Evolutionary conservation across 2,329 filamentous ascomycete species (phyloP).

Genomic region (Parasarocladium wereldwijsianum): DNA sequence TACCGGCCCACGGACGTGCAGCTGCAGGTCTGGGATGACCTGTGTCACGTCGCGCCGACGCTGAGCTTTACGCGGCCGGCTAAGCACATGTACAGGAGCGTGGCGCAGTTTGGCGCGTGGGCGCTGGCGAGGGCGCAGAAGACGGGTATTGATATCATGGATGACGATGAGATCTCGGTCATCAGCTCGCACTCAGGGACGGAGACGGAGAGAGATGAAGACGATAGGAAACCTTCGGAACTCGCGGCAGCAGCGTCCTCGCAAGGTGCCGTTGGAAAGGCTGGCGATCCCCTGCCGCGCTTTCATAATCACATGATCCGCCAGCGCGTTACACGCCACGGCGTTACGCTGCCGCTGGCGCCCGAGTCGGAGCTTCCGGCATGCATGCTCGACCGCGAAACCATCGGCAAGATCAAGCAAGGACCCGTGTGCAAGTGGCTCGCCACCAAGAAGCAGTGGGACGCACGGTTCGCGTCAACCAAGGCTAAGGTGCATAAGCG

Average conservation of each 20-base stretch:
- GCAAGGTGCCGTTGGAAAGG: constrained; percentile 52
- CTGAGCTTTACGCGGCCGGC: constrained; percentile 93
- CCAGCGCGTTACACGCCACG: constrained; percentile 69
- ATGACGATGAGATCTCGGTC: constrained; percentile 63
- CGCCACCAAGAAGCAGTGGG: constrained; percentile 55
- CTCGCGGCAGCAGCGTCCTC: no score
- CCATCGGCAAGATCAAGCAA: constrained; percentile 68
- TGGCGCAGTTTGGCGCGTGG: constrained; percentile 91
- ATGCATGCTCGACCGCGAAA: constrained; percentile 44
- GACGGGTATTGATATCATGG: constrained; percentile 62
- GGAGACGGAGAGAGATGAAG: constrained; percentile 10
- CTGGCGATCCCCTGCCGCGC: constrained; percentile 66
- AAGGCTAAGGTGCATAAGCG: constrained; percentile 60
- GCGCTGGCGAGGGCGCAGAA: constrained; percentile 71
- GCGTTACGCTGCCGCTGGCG: constrained; percentile 54
- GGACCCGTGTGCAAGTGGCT: constrained; percentile 76
- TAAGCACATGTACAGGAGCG: constrained; percentile 87
- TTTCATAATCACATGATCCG: constrained; percentile 87
- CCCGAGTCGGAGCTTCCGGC: constrained; percentile 48
- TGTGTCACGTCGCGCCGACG: constrained; percentile 85
- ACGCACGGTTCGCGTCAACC: constrained; percentile 53
- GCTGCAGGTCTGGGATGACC: constrained; percentile 87
- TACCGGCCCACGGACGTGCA: constrained; percentile 84
- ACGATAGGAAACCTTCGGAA: constrained; percentile 8
- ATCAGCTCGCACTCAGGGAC: constrained; percentile 46